Percentiles rank a stretch among this genome's conserved stretches.
phyloP scores from a whole-genome alignment of 257 asterid genomes.

The Paulownia fortunei region DNA sequence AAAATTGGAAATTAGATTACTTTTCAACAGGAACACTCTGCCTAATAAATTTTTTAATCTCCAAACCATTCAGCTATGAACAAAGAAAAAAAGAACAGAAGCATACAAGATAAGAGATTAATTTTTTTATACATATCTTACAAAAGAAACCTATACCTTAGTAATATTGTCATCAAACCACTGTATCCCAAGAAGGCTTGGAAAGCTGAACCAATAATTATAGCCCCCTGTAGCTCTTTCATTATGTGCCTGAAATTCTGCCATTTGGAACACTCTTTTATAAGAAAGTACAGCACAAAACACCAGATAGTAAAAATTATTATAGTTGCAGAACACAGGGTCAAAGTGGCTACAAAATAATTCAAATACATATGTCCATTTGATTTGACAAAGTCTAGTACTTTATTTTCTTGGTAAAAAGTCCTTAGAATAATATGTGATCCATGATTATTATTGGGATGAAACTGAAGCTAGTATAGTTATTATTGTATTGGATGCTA shows the following conservation, averaged over 20 bases:
- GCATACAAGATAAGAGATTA: not conserved
- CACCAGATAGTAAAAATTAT: not conserved
- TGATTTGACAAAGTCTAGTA: not conserved
- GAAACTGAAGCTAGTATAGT: slow-evolving; percentile 14
- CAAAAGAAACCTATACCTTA: slow-evolving; percentile 55
- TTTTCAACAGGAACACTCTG: not conserved
- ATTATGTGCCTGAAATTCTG: slow-evolving; percentile 97
- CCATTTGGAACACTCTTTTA: slow-evolving; percentile 31
- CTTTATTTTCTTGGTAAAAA: not conserved
- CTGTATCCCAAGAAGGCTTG: slow-evolving; percentile 94
- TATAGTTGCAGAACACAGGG: not conserved
- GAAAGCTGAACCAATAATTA: slow-evolving; percentile 92
- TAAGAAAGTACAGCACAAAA: slow-evolving; percentile 13
- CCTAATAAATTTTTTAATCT: not conserved
- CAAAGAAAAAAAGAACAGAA: not conserved
- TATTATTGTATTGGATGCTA: not conserved
- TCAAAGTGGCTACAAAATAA: not conserved
- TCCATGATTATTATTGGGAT: not conserved
- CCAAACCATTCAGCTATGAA: not conserved
- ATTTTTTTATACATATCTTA: not conserved
- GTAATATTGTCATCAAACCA: slow-evolving; percentile 77
- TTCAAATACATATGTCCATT: not conserved
- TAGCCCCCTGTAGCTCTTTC: slow-evolving; percentile 98
- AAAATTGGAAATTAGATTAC: not conserved
- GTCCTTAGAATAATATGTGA: not conserved